Evolutionary conservation across 495 filamentous ascomycete species (phyloP), one percentile per base, ranked within the genome.

Genomic region (Penicillium subrubescens): DNA sequence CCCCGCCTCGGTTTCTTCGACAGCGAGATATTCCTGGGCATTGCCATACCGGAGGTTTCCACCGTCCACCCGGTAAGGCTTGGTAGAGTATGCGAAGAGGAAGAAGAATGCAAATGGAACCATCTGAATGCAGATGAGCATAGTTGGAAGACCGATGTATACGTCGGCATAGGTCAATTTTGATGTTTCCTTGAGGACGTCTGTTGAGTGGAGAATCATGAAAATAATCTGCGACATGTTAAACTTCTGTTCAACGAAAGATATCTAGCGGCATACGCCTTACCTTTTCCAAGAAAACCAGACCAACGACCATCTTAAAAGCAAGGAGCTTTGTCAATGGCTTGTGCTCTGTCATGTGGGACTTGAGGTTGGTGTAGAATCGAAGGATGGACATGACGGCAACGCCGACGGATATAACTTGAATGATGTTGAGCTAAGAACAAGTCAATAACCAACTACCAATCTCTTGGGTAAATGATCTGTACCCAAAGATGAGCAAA

Each of bases 401-500:
- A 7, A 75, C 0, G 0, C 56, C 6, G 3, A 75, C 53, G 6
- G 77, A 79, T 12, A 78, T 25, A 23, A 60, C 44, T 17, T 35
- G 52, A 46, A 75, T 59, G 37, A 75, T 56, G 0, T 67, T 64
- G 1, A 77, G 61, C 75, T 77, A 21, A 29, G 2, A 23, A 37
- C 54, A 15, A 51, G 23, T 51, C 29, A 64, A 35, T 27, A 2
- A 21, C 2, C n/a, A 21, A 19, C 8, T 29, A 1, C 27, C 39
- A 19, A 34, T 21, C 23, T 51, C 8, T 17, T 19, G 0, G 14
- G 29, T 27, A n/a, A 5, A 34, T 50, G 19, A 19, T 1, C 60
- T 64, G 10, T 54, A 79, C 75, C 76, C 77, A 80, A 10, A 77
- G 52, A 63, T 79, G 73, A 31, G 73, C 76, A 63, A 74, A 79